Base-by-base conservation (phyloP, 2,329 filamentous ascomycete species). In the Clathrospora elynae region DNA sequence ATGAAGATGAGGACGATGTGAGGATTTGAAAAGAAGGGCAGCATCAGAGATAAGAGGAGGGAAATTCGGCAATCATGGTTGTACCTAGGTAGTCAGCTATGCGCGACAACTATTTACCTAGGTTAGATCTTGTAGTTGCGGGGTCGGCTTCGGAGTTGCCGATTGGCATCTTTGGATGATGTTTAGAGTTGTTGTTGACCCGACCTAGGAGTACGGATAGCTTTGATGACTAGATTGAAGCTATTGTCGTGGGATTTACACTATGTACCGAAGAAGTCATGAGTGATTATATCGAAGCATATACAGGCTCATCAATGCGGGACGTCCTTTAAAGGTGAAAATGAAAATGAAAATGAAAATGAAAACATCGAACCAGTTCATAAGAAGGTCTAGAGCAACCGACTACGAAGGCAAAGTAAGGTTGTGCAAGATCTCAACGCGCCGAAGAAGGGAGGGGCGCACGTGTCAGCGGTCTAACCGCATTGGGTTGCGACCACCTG, bases 401-500 rank as follows among this genome's bases (percentile, higher is more conserved):
- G n/a, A n/a, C n/a, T n/a, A n/a, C n/a, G n/a, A n/a, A 25, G 16
- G 12, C n/a, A 24, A 29, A 31, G 35, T 14, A 33, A 18, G 28
- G 38, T 32, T 24, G 18, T 38, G 30, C 23, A 16, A 23, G n/a
- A n/a, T 10, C 25, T 24, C 37, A 35, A 31, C 18, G 26, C 35
- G 38, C 36, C 40, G 23, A 37, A 44, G 19, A 33, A 48, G 45
- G 38, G 39, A 49, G 45, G 22, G 26, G 25, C 33, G 51, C 55
- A 53, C 54, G 56, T 54, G 55, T 42, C 40, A 41, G 39, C 14
- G 32, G 34, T 38, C 57, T 53, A 60, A 32, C 58, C 54, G 39
- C 44, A 39, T 50, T 37, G 40, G 44, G 41, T 57, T n/a, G 57
- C 54, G 51, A 57, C 53, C 55, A 53, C 53, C 50, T 61, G 56